Conservation (phyloP, 2,329 filamentous ascomycete species). For the Cladobotryum mycophilum region DNA sequence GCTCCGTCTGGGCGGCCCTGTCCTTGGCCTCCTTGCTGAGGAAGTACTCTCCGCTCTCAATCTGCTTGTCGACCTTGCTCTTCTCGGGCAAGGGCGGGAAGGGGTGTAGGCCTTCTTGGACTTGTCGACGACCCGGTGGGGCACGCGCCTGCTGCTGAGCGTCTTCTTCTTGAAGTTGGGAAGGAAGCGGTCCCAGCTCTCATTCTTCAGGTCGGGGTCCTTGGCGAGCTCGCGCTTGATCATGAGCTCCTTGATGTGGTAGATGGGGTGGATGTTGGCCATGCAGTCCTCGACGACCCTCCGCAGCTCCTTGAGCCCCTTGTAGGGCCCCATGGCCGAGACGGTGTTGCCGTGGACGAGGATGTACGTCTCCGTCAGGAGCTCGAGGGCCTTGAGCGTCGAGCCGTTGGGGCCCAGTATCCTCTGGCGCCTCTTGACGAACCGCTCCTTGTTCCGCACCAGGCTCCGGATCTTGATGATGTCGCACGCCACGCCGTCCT, state of each 20-base stretch:
- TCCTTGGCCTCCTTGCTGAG: conserved; percentile 89
- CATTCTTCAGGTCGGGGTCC: conserved; percentile 75
- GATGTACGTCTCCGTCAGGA: conserved; percentile 87
- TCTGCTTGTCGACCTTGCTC: conserved; percentile 97
- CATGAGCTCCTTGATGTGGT: conserved; percentile 71
- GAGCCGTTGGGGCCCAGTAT: conserved; percentile 88
- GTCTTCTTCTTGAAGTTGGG: conserved; percentile 96
- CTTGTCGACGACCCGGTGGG: conserved; percentile 87
- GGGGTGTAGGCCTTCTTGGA: conserved; percentile 90
- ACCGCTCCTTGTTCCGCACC: conserved; percentile 88
- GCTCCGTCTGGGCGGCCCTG: conserved; percentile 68
- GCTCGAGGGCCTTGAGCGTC: conserved; percentile 88
- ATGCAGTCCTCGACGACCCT: conserved; percentile 92
- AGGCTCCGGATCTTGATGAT: conserved; percentile 92
- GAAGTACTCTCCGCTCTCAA: conserved; percentile 97
- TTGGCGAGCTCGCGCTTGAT: conserved; percentile 89
- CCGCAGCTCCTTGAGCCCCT: conserved; percentile 86
- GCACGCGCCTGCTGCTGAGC: conserved; percentile 74
- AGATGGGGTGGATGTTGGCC: conserved; percentile 95
- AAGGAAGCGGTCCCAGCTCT: conserved; percentile 93
- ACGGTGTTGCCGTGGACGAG: conserved; percentile 97
- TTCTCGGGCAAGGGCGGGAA: conserved; percentile 96
- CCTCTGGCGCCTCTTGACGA: conserved; percentile 88
- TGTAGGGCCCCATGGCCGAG: conserved; percentile 83
- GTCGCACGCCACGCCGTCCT: conserved; percentile 87